Evolutionary conservation across 805 yeast genomes (phyloP).

Genomic region (Schizosaccharomyces pombe): ASM294v3 CU329670.1:202501-203000

Average conservation of each 20-base stretch:
- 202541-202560: background rate
- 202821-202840: background rate
- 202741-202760: background rate
- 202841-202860: background rate
- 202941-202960: background rate
- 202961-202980: background rate
- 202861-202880: background rate
- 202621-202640: constrained; percentile 8
- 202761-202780: background rate
- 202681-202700: constrained; percentile 12
- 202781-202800: background rate
- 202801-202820: background rate
- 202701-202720: constrained; percentile 11
- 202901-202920: background rate
- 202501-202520: background rate
- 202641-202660: constrained; percentile 10
- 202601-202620: background rate
- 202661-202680: constrained; percentile 14
- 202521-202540: background rate
- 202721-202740: background rate
- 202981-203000: background rate
- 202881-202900: background rate
- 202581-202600: background rate
- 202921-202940: background rate
- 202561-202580: background rate